Evolutionary conservation across 1,284 basidiomycete species (phyloP).

Genomic region (Microbotryum violaceum): DNA sequence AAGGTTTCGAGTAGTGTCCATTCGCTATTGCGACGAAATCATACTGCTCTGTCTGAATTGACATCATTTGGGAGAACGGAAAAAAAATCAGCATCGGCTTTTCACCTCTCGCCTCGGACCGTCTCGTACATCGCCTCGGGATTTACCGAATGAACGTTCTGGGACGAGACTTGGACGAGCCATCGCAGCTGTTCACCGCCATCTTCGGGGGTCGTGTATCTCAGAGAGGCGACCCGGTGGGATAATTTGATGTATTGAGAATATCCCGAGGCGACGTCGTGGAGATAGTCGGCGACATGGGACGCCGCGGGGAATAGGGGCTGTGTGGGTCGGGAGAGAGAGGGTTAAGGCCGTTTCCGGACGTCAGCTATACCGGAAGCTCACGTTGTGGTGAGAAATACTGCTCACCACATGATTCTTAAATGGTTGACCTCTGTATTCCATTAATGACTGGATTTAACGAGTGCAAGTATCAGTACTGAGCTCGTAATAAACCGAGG

Average conservation of each 20-base stretch:
- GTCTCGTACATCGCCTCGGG: not conserved
- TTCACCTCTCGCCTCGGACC: constrained; percentile 2
- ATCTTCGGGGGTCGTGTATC: constrained; percentile 15
- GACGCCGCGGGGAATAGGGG: constrained; percentile 24
- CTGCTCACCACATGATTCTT: not conserved
- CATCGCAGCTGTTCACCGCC: constrained; percentile 26
- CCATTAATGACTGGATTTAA: constrained; percentile 38
- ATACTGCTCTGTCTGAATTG: constrained; percentile 28
- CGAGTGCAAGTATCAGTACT: constrained; percentile 27
- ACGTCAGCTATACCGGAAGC: not conserved
- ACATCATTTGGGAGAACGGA: too few relatives aligned
- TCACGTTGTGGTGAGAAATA: not conserved
- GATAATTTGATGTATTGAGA: constrained; percentile 39
- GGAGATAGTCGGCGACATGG: constrained; percentile 42
- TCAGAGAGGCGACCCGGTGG: constrained; percentile 40
- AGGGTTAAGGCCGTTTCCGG: not conserved
- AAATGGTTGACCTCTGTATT: constrained; percentile 38
- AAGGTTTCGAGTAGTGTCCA: constrained; percentile 48
- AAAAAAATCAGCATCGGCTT: not conserved
- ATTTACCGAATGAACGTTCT: not conserved
- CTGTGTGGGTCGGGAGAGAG: not conserved
- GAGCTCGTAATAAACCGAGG: constrained; percentile 8
- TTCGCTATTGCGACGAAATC: constrained; percentile 43
- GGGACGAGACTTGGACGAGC: constrained; percentile 29
- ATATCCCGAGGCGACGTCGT: constrained; percentile 37